Evolutionary conservation across 805 yeast species (phyloP).

Genomic region (Spencermartinsiella europaea): DNA sequence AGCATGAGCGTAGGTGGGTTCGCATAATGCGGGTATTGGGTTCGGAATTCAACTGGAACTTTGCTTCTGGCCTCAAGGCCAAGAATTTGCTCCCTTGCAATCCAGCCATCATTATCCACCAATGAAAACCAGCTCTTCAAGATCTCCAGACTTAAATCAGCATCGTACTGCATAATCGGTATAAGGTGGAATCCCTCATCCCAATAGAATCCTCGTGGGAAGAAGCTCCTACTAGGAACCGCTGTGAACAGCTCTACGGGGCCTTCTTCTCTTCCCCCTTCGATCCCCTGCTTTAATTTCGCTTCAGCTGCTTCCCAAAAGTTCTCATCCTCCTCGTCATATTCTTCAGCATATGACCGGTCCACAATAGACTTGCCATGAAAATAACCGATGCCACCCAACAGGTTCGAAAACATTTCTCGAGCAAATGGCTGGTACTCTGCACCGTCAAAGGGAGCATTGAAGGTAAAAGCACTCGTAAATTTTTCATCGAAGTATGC

Average conservation of each 20-base stretch:
- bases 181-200: conserved; percentile 95
- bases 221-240: conserved; percentile 89
- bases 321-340: conserved; percentile 56
- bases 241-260: conserved; percentile 73
- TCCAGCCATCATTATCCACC: conserved; percentile 92
- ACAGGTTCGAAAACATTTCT: conserved; percentile 71
- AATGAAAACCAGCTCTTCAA: conserved; percentile 80
- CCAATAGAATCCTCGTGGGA: conserved; percentile 98
- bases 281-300: conserved; percentile 6
- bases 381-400: conserved; percentile 88
- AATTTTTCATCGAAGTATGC: conserved; percentile 50
- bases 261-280: conserved; percentile 47
- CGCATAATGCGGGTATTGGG: conserved; percentile 84
- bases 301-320: conserved; percentile 33
- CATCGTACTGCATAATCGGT: conserved; percentile 76
- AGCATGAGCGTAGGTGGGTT: conserved; percentile 93
- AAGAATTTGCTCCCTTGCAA: conserved; percentile 89
- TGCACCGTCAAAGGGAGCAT: conserved; percentile 47
- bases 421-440: conserved; percentile 57
- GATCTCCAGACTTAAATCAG: conserved; percentile 74
- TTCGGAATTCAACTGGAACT: conserved; percentile 79
- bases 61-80: conserved; percentile 86
- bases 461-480: conserved; percentile 42
- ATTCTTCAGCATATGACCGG: conserved; percentile 60
- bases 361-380: conserved; percentile 82